phyloP scores from a whole-genome alignment of 2,329 filamentous ascomycete species.

The Colletotrichum viniferum region DNA sequence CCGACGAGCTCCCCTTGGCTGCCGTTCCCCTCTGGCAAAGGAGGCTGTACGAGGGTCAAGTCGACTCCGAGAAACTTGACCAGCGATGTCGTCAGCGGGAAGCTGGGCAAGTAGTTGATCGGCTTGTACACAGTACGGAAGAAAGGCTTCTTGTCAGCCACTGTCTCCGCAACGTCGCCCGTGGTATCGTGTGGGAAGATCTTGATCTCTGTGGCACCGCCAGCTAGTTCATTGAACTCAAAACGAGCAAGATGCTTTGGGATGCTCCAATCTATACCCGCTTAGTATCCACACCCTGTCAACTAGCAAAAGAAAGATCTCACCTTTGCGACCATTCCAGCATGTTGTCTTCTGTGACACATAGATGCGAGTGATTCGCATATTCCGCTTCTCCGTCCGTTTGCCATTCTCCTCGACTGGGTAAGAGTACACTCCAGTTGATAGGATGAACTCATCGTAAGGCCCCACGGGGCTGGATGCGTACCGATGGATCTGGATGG shows the following conservation, averaged over 20 bases:
- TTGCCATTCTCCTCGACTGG: slow-evolving; percentile 36
- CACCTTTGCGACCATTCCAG: slow-evolving; percentile 56
- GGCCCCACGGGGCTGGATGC: slow-evolving; percentile 52
- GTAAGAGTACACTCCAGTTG: slow-evolving; percentile 50
- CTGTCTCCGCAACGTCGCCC: slow-evolving; percentile 32
- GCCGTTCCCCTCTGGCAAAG: slow-evolving; percentile 44
- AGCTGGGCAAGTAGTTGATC: slow-evolving; percentile 42
- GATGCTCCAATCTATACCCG: slow-evolving; percentile 53
- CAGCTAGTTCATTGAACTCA: slow-evolving; percentile 41
- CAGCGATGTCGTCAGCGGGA: slow-evolving; percentile 46
- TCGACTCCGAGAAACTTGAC: slow-evolving; percentile 45
- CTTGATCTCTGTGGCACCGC: slow-evolving; percentile 41
- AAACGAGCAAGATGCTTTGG: slow-evolving; percentile 61
- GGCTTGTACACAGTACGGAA: slow-evolving; percentile 50
- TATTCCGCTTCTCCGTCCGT: slow-evolving; percentile 34
- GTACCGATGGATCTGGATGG: slow-evolving; percentile 56
- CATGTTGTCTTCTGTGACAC: slow-evolving; percentile 57
- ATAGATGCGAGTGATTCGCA: slow-evolving; percentile 55
- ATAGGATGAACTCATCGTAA: slow-evolving; percentile 56
- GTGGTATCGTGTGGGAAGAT: slow-evolving; percentile 48
- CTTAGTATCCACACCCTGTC: slow-evolving; percentile 6
- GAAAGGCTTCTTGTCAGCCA: slow-evolving; percentile 39
- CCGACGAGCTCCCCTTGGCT: slow-evolving; percentile 46
- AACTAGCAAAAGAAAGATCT: not conserved
- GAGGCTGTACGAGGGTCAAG: slow-evolving; percentile 49